A percentile compares a stretch with the other conserved stretches of the same genome.
Evolutionary conservation across 331 rosid species (phyloP).

Genomic region (Rosa hybrid): DNA sequence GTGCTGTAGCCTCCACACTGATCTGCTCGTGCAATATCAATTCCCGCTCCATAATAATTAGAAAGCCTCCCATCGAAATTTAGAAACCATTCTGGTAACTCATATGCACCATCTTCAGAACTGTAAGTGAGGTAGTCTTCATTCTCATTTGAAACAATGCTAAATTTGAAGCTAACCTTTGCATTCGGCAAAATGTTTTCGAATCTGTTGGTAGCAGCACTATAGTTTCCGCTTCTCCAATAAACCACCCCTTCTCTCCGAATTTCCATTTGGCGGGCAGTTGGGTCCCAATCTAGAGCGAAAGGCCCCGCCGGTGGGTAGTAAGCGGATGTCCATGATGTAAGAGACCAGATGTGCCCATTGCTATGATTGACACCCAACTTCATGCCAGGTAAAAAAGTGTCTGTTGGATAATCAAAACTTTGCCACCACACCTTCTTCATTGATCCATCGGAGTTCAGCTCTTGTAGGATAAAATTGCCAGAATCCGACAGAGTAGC

Average conservation of each 20-base stretch:
- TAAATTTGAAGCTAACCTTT: background rate
- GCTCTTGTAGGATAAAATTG: background rate
- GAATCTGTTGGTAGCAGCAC: background rate
- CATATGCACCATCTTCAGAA: background rate
- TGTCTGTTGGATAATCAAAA: background rate
- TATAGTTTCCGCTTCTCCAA: constrained; percentile 7
- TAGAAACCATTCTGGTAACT: background rate
- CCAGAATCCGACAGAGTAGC: background rate
- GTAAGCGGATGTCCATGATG: background rate
- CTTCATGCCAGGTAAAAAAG: background rate
- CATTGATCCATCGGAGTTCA: background rate
- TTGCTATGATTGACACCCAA: background rate
- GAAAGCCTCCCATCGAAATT: background rate
- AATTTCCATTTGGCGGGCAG: background rate
- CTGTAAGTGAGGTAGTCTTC: constrained; percentile 15
- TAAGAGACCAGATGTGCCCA: background rate
- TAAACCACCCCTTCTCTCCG: background rate
- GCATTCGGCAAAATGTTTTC: background rate
- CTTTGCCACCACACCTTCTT: background rate
- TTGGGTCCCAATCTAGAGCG: constrained; percentile 9
- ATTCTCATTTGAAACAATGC: background rate
- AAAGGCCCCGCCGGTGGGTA: background rate
- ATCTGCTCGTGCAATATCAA: background rate
- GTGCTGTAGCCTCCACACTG: background rate
- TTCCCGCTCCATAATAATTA: background rate